A percentile compares a stretch with the other conserved stretches of the same genome.
These are phyloP conservation scores for Penicillium sp. DNA, from an alignment of 2,329 filamentous ascomycete genomes.

Conservation along the genomic window DNA sequence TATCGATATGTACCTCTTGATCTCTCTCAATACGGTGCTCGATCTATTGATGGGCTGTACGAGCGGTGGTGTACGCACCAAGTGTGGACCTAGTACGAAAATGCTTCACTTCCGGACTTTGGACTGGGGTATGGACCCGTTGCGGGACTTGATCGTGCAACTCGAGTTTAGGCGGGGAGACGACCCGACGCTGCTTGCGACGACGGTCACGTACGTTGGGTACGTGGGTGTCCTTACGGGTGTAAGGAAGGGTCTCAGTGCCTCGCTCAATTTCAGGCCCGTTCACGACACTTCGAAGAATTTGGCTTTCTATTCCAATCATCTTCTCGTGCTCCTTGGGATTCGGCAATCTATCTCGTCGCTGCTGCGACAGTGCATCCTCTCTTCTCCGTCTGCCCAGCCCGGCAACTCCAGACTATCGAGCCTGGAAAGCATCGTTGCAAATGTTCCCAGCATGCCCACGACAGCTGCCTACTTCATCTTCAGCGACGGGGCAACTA, in stretches of 20 bases:
- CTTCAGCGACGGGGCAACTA: constrained; percentile 51
- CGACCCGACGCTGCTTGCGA: constrained; percentile 41
- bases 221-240: constrained; percentile 53
- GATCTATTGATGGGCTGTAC: constrained; percentile 66
- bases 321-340: constrained; percentile 55
- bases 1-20: constrained; percentile 58
- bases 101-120: constrained; percentile 46
- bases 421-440: constrained; percentile 28
- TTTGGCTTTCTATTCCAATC: constrained; percentile 48
- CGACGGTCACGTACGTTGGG: constrained; percentile 50
- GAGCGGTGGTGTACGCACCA: constrained; percentile 48
- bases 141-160: constrained; percentile 52
- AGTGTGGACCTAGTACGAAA: constrained; percentile 14
- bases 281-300: constrained; percentile 47
- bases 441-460: constrained; percentile 35
- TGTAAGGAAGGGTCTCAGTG: constrained; percentile 46
- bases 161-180: constrained; percentile 48
- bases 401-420: not conserved
- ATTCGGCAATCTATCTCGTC: constrained; percentile 54
- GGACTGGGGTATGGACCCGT: constrained; percentile 55
- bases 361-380: constrained; percentile 46
- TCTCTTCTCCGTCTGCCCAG: constrained; percentile 27
- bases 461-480: constrained; percentile 59
- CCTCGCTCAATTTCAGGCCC: constrained; percentile 54
- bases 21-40: constrained; percentile 62